Conservation (phyloP, 2,329 filamentous ascomycete genomes). For the Falciphora oryzae region DNA sequence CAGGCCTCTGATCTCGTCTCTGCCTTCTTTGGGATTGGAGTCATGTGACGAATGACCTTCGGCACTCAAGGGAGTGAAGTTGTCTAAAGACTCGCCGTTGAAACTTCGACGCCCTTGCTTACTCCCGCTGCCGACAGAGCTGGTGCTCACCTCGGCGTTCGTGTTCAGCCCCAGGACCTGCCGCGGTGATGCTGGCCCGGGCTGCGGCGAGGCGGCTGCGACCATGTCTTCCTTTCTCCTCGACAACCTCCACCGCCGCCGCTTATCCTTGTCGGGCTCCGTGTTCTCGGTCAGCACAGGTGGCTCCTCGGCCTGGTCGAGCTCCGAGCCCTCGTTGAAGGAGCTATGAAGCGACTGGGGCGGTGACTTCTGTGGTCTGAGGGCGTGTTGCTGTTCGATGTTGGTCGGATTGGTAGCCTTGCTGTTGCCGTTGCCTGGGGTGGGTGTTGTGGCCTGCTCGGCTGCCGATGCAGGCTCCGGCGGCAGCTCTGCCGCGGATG, state of each 20-base stretch:
- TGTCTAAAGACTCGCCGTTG: constrained; percentile 38
- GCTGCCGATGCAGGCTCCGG: not conserved
- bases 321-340: constrained; percentile 75
- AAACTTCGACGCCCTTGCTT: constrained; percentile 43
- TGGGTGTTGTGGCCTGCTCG: not conserved
- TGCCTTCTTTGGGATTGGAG: constrained; percentile 24
- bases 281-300: constrained; percentile 19
- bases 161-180: constrained; percentile 53
- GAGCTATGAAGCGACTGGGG: constrained; percentile 71
- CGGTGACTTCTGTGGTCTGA: constrained; percentile 67
- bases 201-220: constrained; percentile 9
- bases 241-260: constrained; percentile 67
- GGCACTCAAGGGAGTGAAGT: constrained; percentile 22
- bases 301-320: constrained; percentile 64
- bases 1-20: constrained; percentile 45
- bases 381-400: constrained; percentile 7
- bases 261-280: constrained; percentile 59
- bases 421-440: not conserved
- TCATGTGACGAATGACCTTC: constrained; percentile 36
- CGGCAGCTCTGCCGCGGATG: not conserved
- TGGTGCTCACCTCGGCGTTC: constrained; percentile 60
- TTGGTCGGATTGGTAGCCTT: not conserved
- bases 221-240: constrained; percentile 55
- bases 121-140: constrained; percentile 60
- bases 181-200: constrained; percentile 29